A percentile compares a stretch with the other conserved stretches of the same genome.
These are phyloP conservation scores for Plasmodium reichenowi DNA, from an alignment of 169 alveolate species.

Conservation along the genomic window DNA sequence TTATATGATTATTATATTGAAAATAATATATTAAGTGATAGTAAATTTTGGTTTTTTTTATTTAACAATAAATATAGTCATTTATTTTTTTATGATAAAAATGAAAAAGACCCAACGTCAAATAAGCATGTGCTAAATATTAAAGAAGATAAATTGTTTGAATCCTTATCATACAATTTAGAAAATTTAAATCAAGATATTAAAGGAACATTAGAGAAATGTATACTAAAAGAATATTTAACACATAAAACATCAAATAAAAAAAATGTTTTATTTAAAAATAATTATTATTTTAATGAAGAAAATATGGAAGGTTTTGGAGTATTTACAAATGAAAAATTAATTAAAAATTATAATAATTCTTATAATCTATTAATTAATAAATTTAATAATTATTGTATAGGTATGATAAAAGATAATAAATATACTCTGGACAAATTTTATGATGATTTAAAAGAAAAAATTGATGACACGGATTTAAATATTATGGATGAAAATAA, in stretches of 20 bases:
- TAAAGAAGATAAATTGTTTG: conserved; percentile 24
- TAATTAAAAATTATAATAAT: conserved; percentile 16
- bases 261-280: conserved; percentile 56
- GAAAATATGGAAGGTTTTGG: conserved; percentile 71
- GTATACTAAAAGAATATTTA: conserved; percentile 58
- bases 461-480: conserved; percentile 59
- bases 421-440: conserved; percentile 42
- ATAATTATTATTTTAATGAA: conserved; percentile 68
- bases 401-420: conserved; percentile 49
- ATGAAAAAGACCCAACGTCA: conserved; percentile 55
- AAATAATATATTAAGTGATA: conserved; percentile 50
- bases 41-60: conserved; percentile 64
- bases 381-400: conserved; percentile 69
- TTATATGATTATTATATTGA: conserved; percentile 59
- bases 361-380: conserved; percentile 51
- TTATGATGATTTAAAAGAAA: conserved; percentile 58
- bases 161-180: conserved; percentile 30
- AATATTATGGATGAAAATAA: conserved; percentile 16
- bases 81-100: conserved; percentile 66
- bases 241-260: conserved; percentile 27
- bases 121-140: conserved; percentile 45
- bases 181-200: conserved; percentile 71
- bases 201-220: conserved; percentile 69
- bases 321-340: conserved; percentile 49
- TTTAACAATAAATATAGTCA: conserved; percentile 72